Evolutionary conservation across 148 eudicot species (phyloP).

Genomic region (Pharnaceum exiguum): DNA sequence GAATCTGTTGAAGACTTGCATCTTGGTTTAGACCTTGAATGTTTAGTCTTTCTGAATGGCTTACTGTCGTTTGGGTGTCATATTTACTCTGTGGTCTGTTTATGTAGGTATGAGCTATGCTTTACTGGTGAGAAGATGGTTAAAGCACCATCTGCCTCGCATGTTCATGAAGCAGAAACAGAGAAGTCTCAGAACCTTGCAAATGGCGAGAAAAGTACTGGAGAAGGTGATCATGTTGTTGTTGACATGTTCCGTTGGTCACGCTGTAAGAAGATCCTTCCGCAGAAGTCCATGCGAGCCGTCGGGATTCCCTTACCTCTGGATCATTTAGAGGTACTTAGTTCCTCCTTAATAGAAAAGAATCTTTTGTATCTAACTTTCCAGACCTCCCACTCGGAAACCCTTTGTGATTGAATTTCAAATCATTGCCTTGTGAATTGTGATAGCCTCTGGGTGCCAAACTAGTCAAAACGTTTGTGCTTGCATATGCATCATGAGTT

Average conservation of each 20-base stretch:
- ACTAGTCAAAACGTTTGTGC: no score
- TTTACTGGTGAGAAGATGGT: conserved; percentile 75
- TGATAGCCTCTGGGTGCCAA: no score
- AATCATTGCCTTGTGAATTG: no score
- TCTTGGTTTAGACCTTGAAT: not conserved
- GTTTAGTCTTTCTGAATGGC: not conserved
- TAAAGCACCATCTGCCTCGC: conserved; percentile 49
- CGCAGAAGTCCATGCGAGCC: conserved; percentile 63
- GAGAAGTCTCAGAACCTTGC: conserved; percentile 53
- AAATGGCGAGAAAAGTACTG: conserved; percentile 50
- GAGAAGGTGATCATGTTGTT: conserved; percentile 45
- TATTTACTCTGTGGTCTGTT: not conserved
- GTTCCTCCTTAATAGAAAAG: conserved; percentile 2
- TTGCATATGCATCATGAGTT: no score
- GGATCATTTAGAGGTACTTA: conserved; percentile 78
- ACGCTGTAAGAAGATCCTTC: conserved; percentile 77
- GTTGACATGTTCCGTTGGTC: conserved; percentile 89
- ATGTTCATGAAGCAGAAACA: conserved; percentile 48
- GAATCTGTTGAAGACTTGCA: not conserved
- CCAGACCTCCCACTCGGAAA: not conserved
- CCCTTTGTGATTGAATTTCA: not conserved
- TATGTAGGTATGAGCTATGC: conserved; percentile 85
- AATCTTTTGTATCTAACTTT: not conserved
- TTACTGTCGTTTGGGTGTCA: not conserved
- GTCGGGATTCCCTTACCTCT: conserved; percentile 81